Evolutionary conservation across 2,329 filamentous ascomycete species (phyloP).

Genomic region (Blumeria graminis): DNA sequence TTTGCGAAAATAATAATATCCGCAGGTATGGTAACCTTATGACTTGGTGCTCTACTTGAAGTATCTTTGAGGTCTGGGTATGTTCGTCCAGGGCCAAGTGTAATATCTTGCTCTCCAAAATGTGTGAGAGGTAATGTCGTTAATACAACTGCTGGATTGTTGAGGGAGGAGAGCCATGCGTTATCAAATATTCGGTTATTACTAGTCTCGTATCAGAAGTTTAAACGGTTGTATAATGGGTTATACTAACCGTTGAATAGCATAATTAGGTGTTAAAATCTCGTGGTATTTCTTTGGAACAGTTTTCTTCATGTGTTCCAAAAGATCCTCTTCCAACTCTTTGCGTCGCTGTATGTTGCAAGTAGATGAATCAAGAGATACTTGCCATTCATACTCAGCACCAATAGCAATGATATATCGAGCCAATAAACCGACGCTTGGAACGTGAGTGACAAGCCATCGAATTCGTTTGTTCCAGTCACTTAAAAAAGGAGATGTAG

Average conservation of each 20-base stretch:
- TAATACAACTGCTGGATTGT: constrained; percentile 25
- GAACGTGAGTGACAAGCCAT: constrained; percentile 21
- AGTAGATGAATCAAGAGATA: constrained; percentile 20
- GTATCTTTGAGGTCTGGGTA: constrained; percentile 17
- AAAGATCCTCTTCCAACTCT: constrained; percentile 18
- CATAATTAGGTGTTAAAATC: constrained; percentile 31
- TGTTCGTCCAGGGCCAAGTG: constrained; percentile 23
- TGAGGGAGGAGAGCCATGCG: constrained; percentile 24
- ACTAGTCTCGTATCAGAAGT: constrained; percentile 8
- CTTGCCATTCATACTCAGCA: constrained; percentile 21
- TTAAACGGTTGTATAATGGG: neutral
- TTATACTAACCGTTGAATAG: constrained; percentile 19
- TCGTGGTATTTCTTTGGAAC: constrained; percentile 32
- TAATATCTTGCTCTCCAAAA: constrained; percentile 23
- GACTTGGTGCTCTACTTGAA: constrained; percentile 8
- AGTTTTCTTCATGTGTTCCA: constrained; percentile 22
- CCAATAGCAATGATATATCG: constrained; percentile 19
- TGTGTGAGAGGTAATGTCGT: constrained; percentile 25
- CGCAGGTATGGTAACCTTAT: constrained; percentile 22
- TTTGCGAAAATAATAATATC: constrained; percentile 34
- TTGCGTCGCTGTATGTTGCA: constrained; percentile 19
- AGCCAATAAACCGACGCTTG: constrained; percentile 20
- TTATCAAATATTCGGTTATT: constrained; percentile 29
- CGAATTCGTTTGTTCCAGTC: constrained; percentile 24
- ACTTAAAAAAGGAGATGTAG: constrained; percentile 17